Base-by-base conservation (phyloP, 2,329 filamentous ascomycete species). In the Aspergillus novoparasiticus region DNA sequence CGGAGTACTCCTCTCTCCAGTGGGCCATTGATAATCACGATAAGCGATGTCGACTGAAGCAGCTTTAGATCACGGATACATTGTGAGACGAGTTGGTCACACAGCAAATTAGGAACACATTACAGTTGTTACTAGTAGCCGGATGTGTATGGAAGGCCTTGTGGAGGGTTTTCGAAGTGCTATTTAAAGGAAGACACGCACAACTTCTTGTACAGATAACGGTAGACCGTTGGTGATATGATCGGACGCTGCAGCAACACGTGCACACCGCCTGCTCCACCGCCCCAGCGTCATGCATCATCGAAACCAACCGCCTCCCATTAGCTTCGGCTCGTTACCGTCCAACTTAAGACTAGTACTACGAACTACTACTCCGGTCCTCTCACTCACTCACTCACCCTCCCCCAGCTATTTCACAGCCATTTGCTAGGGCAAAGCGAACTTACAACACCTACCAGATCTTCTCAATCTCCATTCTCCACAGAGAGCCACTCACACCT, bases 1-100 rank as follows among this genome's bases (percentile, higher is more conserved):
- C 83, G 66, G 92, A 83, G 77, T 96, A 97, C 72, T 96, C 91
- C 69, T 91, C 88, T 73, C 89, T 86, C 91, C 94, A 96, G 81
- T 86, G 87, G 67, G 87, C 84, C 86, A 88, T 88, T 66, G 64
- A 66, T 63, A 60, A 54, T 57, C 50, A 54, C 64, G 58, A 66
- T 62, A 64, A 64, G 55, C 48, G 26, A 70, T 53, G 58, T 63
- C 34, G 58, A 62, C 58, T 51, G 30, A 39, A 43, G 28, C 48
- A 48, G 21, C 36, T 50, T 58, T 55, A 55, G 28, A 45, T 65
- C 56, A 66, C 36, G 53, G 34, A 60, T 59, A 58, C 62, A 69
- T 69, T 57, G 32, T 62, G 45, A 36, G 11, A 54, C 28, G 36
- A 51, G 21, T 34, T 12, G 39, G 34, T 39, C 23, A 39, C n/a